Base-by-base conservation (phyloP, 2,329 filamentous ascomycete species). In the Fusarium nygamai region DNA sequence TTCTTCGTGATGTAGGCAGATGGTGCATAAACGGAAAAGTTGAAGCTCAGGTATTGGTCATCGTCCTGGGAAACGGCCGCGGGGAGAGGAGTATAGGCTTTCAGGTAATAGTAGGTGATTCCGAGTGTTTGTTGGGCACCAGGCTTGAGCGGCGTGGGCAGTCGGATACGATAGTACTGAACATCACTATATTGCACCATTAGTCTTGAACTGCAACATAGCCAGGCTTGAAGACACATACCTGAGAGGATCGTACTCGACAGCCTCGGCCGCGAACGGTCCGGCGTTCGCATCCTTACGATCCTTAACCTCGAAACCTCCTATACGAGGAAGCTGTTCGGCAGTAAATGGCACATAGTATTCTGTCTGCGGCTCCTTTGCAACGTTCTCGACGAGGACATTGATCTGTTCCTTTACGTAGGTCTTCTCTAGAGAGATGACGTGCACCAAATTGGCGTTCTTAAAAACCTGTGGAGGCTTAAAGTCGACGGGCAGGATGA, bases 321-420 rank as follows among this genome's bases (percentile, higher is more conserved):
- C 96, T 72, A 98, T 86, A 74, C 90, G 92, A 73, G 90, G 89
- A 78, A 98, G 90, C 83, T 94, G 87, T 72, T 92, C 89, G 67
- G 92, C 87, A 65, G 94, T 92, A 81, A 99, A 97, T 8, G 95
- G 94, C 61, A 99, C 80, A 83, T 92, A 98, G 88, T 99, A 99
- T 83, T 97, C 93, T 82, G 91, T 90, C 81, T 98, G 95, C 24
- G 95, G 89, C 75, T 92, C 86, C 71, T 89, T 88, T 80, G 92
- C 94, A 76, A 93, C 87, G 83, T 99, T 99, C 86, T 98, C 93
- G 73, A 99, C 91, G 59, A 97, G 88, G n/a, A 98, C 92, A 84
- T 98, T 98, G 87, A 98, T 91, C 20, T 92, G 93, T 84, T 98
- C 96, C 81, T 95, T 92, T 63, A 92, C 91, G 80, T 96, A 98